phyloP scores from a whole-genome alignment of 2,329 filamentous ascomycete species.

The Aspergillus persii region DNA sequence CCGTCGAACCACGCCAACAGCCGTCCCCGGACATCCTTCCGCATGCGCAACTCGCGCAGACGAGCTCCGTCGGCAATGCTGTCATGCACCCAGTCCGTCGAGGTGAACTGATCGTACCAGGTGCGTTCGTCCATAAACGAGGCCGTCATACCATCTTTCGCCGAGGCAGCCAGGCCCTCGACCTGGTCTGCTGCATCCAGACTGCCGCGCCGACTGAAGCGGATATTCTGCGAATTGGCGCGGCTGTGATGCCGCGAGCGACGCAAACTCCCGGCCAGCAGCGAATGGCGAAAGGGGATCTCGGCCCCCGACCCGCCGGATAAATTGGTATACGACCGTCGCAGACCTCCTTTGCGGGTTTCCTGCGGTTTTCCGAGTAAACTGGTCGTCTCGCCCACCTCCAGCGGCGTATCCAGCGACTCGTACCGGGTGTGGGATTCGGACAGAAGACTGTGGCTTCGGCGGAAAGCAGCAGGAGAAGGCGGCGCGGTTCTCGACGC shows the following conservation, averaged over 20 bases:
- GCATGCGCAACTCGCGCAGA: constrained; percentile 74
- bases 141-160: constrained; percentile 53
- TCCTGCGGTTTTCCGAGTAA: constrained; percentile 27
- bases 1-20: constrained; percentile 76
- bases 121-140: constrained; percentile 78
- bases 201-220: constrained; percentile 53
- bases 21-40: constrained; percentile 82
- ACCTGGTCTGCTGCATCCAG: constrained; percentile 49
- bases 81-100: constrained; percentile 97
- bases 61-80: constrained; percentile 92
- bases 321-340: constrained; percentile 38
- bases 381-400: constrained; percentile 35
- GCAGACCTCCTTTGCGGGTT: constrained; percentile 19
- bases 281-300: constrained; percentile 32
- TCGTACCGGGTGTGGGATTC: constrained; percentile 35
- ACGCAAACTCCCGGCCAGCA: constrained; percentile 36
- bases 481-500: constrained; percentile 33
- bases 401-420: constrained; percentile 28
- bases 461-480: constrained; percentile 35
- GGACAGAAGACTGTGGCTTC: constrained; percentile 28
- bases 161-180: constrained; percentile 37
- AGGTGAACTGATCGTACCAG: constrained; percentile 99
- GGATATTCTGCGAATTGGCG: constrained; percentile 50
- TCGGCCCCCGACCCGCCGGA: constrained; percentile 33
- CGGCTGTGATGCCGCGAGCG: constrained; percentile 49